Evolutionary conservation across 441 rosid genomes (phyloP), one percentile per base, ranked within the genome.

Genomic region (Sinapis alba): DNA sequence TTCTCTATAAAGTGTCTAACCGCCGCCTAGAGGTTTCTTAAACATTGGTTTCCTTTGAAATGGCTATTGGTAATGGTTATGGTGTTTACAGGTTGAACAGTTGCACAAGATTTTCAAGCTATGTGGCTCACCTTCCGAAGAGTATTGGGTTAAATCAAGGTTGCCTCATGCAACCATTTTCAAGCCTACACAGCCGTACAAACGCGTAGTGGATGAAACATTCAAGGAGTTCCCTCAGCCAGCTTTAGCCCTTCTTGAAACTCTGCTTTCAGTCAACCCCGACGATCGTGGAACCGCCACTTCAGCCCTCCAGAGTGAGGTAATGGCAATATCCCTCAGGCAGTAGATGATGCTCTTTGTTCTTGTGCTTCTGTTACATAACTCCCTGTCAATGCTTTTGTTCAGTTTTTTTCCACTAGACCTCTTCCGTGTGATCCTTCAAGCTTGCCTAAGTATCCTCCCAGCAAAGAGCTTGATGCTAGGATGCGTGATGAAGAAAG

Each of bases 401-500:
- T 65, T 24, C 74, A 93, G 97, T 91, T 96, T 89, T 91, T 96
- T 71, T 50, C 81, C 23, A 81, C 82, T 23, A 88, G 86, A 72
- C 98, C 98, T 13, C 82, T 91, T 77, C 98, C 99, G 30, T 96
- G 97, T 82, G 85, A 85, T 81, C 98, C 99, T 78, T 89, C 93
- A 76, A 91, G 90, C 79, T 88, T 96, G 83, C 98, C 97, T 3
- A 91, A 84, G 77, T 96, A 90, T 86, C 97, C 99, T 72, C 97
- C 99, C 32, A 93, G 97, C 90, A 91, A 93, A 85, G 98, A 91
- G 85, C 86, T 93, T 43, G 98, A 95, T 80, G 99, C 96, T 7
- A 95, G 94, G 79, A 62, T 93, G 71, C 87, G 98, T 69, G 97
- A 93, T 65, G 97, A 96, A 75, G 98, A 91, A 79, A 87, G 90